Percentiles rank a stretch among this genome's conserved stretches.
Conservation (phyloP, 345 rosid species). For the Eucalyptus fibrosa region DNA sequence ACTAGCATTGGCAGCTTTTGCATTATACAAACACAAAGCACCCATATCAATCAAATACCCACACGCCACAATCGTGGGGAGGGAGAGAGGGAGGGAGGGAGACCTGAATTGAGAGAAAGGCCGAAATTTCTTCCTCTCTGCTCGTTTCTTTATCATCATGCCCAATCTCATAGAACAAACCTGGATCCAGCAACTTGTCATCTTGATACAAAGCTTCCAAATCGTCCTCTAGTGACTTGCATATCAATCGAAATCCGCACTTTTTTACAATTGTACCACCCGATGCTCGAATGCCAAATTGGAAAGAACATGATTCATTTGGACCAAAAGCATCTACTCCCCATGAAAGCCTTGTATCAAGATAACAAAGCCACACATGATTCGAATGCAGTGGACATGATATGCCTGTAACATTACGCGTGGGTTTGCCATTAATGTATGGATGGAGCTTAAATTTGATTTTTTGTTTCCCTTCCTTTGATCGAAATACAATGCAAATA, state of each 20-base stretch:
- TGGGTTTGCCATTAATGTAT: background rate
- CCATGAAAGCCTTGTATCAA: too few species aligned
- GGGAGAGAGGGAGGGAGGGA: too few species aligned
- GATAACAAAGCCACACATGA: background rate
- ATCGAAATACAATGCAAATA: background rate
- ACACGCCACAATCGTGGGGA: too few species aligned
- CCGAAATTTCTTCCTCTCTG: background rate
- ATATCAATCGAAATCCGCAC: background rate
- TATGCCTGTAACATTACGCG: too few species aligned
- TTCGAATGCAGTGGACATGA: background rate
- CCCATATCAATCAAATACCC: too few species aligned
- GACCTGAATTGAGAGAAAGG: too few species aligned
- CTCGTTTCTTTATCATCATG: background rate
- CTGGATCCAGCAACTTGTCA: background rate
- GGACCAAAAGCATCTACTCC: background rate
- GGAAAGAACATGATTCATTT: background rate
- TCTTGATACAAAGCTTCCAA: background rate
- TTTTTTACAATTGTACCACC: background rate
- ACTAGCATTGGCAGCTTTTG: too few species aligned
- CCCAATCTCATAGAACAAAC: background rate
- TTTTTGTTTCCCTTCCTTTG: background rate
- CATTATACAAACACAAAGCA: too few species aligned
- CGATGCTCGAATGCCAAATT: background rate
- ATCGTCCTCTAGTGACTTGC: background rate
- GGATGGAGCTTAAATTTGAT: too few species aligned